These are phyloP conservation scores for Hevea brasiliensis DNA, from an alignment of 345 rosid genomes.

Conservation along the genomic window DNA sequence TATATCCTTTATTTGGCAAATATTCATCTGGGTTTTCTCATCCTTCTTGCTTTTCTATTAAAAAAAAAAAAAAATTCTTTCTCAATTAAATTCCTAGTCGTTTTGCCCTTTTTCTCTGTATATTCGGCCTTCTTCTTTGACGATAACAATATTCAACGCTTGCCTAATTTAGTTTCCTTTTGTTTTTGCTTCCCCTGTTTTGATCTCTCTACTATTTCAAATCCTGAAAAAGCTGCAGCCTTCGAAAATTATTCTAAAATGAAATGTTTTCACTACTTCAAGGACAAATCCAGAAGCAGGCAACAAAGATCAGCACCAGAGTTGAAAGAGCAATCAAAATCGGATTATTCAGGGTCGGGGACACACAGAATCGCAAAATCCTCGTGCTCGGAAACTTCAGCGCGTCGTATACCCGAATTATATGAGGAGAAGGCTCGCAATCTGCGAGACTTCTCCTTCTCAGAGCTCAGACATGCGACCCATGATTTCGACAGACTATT, in stretches of 20 bases:
- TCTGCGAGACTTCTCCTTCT: constrained; percentile 59
- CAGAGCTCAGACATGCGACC: constrained; percentile 76
- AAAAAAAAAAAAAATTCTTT: no score
- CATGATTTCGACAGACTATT: constrained; percentile 52
- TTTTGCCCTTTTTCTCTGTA: no score
- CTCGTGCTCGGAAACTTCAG: constrained; percentile 51
- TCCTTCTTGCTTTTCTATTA: no score
- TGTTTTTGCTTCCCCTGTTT: not conserved
- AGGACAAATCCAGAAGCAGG: constrained; percentile 42
- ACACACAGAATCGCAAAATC: constrained; percentile 38
- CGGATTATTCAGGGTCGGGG: constrained; percentile 18
- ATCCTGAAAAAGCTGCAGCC: no score
- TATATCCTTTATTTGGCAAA: no score
- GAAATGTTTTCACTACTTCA: constrained; percentile 59
- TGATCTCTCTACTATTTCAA: not conserved
- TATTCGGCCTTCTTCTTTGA: no score
- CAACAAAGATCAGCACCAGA: constrained; percentile 54
- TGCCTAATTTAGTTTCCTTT: no score
- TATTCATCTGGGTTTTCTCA: no score
- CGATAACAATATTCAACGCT: no score
- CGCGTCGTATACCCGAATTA: constrained; percentile 63
- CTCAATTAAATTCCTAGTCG: no score
- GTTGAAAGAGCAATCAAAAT: constrained; percentile 27
- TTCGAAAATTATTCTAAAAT: constrained; percentile 27
- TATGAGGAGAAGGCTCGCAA: constrained; percentile 63